A percentile compares a stretch with the other conserved stretches of the same genome.
These are phyloP conservation scores for Naganishia randhawae DNA, from an alignment of 768 basidiomycete species.

Conservation along the genomic window DNA sequence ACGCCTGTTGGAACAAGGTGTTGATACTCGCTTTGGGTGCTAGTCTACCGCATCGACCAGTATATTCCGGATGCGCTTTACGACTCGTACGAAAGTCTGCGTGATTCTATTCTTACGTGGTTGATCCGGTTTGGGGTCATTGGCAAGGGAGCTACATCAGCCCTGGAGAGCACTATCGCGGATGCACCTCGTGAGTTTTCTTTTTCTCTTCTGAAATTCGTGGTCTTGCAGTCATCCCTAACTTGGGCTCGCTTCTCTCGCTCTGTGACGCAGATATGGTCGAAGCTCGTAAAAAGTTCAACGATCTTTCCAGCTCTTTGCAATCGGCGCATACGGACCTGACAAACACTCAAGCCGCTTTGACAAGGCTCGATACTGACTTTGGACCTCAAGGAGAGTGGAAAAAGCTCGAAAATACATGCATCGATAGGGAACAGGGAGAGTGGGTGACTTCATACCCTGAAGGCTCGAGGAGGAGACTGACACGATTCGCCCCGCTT, in stretches of 20 bases:
- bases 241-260: background rate
- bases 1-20: too few relatives aligned
- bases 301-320: slow-evolving; percentile 58
- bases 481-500: background rate
- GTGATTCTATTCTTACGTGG: slow-evolving; percentile 61
- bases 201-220: background rate
- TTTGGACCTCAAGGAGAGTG: slow-evolving; percentile 84
- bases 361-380: slow-evolving; percentile 61
- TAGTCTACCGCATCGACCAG: slow-evolving; percentile 73
- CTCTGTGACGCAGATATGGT: slow-evolving; percentile 42
- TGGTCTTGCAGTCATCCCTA: too few relatives aligned
- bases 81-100: slow-evolving; percentile 68
- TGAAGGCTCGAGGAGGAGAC: background rate
- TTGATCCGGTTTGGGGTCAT: slow-evolving; percentile 65
- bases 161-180: slow-evolving; percentile 13
- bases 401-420: slow-evolving; percentile 85
- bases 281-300: slow-evolving; percentile 46
- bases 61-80: slow-evolving; percentile 81
- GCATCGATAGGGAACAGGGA: slow-evolving; percentile 76
- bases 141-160: slow-evolving; percentile 34
- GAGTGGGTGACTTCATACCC: slow-evolving; percentile 63
- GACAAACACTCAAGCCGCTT: slow-evolving; percentile 54
- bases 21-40: too few relatives aligned
- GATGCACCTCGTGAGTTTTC: slow-evolving; percentile 40
- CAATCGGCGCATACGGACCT: slow-evolving; percentile 58